Evolutionary conservation across 2,329 filamentous ascomycete genomes (phyloP), one percentile per base, ranked within the genome.

Genomic region (Fonsecaea multimorphosa): DNA sequence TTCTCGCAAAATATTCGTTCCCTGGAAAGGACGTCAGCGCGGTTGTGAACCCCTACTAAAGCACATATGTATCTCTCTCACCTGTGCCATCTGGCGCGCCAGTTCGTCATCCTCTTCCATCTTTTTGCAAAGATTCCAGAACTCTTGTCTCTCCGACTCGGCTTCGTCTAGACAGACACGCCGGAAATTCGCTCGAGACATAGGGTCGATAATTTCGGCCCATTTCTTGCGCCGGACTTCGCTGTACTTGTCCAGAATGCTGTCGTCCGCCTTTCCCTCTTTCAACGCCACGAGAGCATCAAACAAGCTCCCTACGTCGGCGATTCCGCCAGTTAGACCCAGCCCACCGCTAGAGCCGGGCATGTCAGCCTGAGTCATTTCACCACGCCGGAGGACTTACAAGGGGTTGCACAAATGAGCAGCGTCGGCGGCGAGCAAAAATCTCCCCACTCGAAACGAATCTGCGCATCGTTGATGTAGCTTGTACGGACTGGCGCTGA

Each of bases 311-410:
- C 85, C 86, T 1, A 87, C 82, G 69, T 89, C 87, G 14, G 86
- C 85, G 61, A 89, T 85, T 0, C 87, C 87, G 4, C 86, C 86
- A 0, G 86, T 89, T 58, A 89, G 83, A 1, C 87, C 87, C 16
- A 89, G 78, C 0, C 87, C 87, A 54, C 87, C 87, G 74, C 67
- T 69, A 16, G 8, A 51, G 52, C 24, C 54, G 22, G n/a, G 22
- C 3, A 24, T 27, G 32, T 66, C 54, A 62, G 64, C 44, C 8
- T 27, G 8, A 32, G 22, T 19, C 12, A 4, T 16, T 7, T 38
- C n/a, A 16, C 22, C 12, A 29, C 5, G 9, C 6, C 8, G 14
- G 27, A 52, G 40, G 24, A 63, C 67, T 67, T 58, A 67, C 64
- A 83, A 83, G 24, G 69, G 81, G 72, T 84, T 84, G 71, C 82